These are phyloP conservation scores for Yarrowia hollandica DNA, from an alignment of 805 yeast genomes.

Conservation along the genomic window DNA sequence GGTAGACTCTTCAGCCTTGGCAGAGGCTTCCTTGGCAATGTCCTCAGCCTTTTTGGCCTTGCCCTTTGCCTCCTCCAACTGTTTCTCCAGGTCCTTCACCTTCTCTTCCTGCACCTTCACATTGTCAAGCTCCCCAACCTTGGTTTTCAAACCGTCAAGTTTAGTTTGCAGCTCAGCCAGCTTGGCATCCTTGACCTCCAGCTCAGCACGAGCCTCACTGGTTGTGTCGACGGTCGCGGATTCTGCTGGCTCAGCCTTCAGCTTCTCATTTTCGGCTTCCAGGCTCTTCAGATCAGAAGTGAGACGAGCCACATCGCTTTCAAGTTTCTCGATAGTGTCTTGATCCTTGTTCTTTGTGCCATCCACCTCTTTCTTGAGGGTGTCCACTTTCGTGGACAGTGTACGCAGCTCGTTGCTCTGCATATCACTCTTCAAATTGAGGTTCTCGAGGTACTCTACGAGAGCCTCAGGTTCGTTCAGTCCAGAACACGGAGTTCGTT, in stretches of 20 bases:
- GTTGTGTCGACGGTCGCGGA: background rate
- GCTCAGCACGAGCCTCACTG: constrained; percentile 7
- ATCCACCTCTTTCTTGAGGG: constrained; percentile 22
- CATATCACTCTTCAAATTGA: constrained; percentile 60
- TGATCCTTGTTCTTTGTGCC: constrained; percentile 28
- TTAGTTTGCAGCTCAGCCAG: constrained; percentile 9
- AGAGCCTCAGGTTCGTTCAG: constrained; percentile 71
- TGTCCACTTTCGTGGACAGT: constrained; percentile 37
- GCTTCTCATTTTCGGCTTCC: constrained; percentile 22
- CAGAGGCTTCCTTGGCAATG: background rate
- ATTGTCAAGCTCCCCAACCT: constrained; percentile 26
- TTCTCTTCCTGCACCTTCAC: constrained; percentile 13
- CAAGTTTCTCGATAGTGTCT: constrained; percentile 33
- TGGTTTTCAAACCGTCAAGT: constrained; percentile 15
- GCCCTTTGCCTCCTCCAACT: background rate
- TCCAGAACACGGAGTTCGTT: constrained; percentile 75
- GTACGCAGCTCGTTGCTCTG: constrained; percentile 65
- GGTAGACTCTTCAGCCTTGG: background rate
- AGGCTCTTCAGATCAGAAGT: constrained; percentile 31
- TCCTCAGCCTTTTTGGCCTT: background rate
- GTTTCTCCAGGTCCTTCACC: constrained; percentile 2
- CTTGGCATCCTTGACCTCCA: constrained; percentile 12
- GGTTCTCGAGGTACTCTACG: constrained; percentile 65
- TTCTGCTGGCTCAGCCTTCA: background rate
- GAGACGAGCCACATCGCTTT: constrained; percentile 33